phyloP scores from a whole-genome alignment of 768 basidiomycete species.

The Agrocybe chaxingu region DNA sequence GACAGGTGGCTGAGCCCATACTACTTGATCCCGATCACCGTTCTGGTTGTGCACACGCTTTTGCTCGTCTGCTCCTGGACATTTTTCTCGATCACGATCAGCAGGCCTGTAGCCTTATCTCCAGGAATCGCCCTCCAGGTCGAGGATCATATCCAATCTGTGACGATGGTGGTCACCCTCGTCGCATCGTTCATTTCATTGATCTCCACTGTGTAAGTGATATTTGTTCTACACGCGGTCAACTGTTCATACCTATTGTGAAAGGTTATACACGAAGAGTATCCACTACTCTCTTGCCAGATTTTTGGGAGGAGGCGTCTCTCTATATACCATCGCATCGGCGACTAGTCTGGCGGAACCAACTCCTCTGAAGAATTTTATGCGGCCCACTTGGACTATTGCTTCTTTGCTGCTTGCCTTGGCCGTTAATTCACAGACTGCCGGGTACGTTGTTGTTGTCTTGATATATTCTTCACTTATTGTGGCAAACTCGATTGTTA shows the following conservation, averaged over 20 bases:
- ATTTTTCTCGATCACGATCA: conserved; percentile 14
- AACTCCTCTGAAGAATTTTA: conserved; percentile 13
- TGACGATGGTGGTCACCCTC: conserved; percentile 16
- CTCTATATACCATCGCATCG: conserved; percentile 14
- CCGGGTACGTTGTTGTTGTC: conserved; percentile 9
- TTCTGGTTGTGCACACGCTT: conserved; percentile 7
- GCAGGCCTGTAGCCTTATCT: conserved; percentile 11
- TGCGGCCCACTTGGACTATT: conserved; percentile 13
- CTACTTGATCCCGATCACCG: conserved; percentile 3
- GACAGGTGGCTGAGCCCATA: conserved; percentile 2
- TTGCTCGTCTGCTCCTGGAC: conserved; percentile 14
- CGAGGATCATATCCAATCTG: conserved; percentile 10
- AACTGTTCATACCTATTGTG: background rate
- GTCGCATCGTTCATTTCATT: conserved; percentile 11
- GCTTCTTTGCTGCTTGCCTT: conserved; percentile 11
- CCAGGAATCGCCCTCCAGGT: conserved; percentile 7
- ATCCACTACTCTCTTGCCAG: conserved; percentile 16
- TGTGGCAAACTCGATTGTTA: background rate
- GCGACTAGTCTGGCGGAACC: conserved; percentile 11
- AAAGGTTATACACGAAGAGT: conserved; percentile 13
- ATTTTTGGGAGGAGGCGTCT: conserved; percentile 7
- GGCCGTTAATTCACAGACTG: conserved; percentile 13
- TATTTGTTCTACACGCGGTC: background rate
- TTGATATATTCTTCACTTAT: too few species aligned
- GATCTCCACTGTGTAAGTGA: conserved; percentile 11